Base-by-base conservation (phyloP, 371 early-diverging fungal genomes). In the Dichotomocladium elegans region DNA sequence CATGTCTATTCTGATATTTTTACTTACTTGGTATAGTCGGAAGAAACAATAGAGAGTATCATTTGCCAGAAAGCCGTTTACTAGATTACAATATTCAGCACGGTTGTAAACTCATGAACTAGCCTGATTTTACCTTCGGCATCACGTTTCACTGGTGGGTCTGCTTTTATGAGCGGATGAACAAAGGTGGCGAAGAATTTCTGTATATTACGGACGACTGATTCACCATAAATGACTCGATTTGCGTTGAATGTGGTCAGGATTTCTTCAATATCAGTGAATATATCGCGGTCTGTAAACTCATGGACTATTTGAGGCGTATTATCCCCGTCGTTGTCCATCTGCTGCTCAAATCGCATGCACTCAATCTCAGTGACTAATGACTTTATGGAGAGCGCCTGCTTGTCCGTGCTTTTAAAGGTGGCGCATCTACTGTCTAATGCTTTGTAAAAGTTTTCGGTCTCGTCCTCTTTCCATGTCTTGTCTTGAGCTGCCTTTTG, bases 361-460 rank as follows among this genome's bases (percentile, higher is more conserved):
- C 83, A 77, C 57, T 98, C 96, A 30, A 95, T 94, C 55, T 96
- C 94, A 25, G 79, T 59, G 0, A 91, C 66, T 24, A 98, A 81
- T 4, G 84, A 65, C 66, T 94, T 95, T 19, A 80, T 56, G 4
- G 85, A 75, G 47, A 93, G 77, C 21, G 70, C 72, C 48, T 91
- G 93, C 53, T 89, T 87, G 66, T 99, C 99, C 11, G 72, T 72
- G 1, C 76, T 64, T 63, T 95, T 96, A 74, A 97, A 95, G 3
- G 80, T 80, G 44, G 89, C 74, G 4, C 96, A 91, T 64, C 91
- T 92, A 64, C 94, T 92, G 73, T 99, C 99, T 24, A 99, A 74
- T 1, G 99, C 88, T 63, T 96, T 96, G 73, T 92, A 95, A 80
- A 89, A 98, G 78, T 97, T 98, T 61, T 92, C 92, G 46, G 81